A percentile compares a stretch with the other conserved stretches of the same genome.
These are phyloP conservation scores for Ogataea angusta DNA, from an alignment of 805 yeast genomes.

Conservation along the genomic window DNA sequence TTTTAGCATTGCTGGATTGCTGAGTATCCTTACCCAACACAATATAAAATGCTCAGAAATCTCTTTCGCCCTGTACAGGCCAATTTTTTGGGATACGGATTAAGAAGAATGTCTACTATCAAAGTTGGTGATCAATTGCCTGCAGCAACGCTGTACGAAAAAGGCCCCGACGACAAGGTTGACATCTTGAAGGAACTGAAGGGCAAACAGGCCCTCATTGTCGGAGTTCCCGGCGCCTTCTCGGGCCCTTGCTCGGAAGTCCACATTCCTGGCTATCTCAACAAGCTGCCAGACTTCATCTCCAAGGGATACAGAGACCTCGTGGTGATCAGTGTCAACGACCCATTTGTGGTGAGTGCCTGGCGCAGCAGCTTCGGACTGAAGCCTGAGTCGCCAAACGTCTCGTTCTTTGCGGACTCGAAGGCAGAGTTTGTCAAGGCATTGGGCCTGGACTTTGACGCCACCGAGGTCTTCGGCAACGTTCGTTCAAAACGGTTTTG, in stretches of 20 bases:
- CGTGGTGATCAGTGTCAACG: constrained; percentile 77
- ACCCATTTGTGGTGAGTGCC: constrained; percentile 78
- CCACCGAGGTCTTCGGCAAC: constrained; percentile 72
- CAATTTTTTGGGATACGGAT: not conserved
- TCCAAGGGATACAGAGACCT: constrained; percentile 64
- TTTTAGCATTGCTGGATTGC: constrained; percentile 6
- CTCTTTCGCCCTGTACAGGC: not conserved
- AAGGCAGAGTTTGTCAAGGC: constrained; percentile 64
- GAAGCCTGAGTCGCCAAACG: constrained; percentile 17
- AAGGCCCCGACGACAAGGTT: constrained; percentile 22
- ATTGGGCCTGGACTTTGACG: constrained; percentile 70
- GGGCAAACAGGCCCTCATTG: constrained; percentile 43
- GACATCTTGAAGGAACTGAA: constrained; percentile 22
- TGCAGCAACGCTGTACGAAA: constrained; percentile 21
- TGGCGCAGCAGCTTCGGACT: constrained; percentile 57
- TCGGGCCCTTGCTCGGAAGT: constrained; percentile 74
- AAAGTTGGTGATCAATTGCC: constrained; percentile 25
- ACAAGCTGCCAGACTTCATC: constrained; percentile 47
- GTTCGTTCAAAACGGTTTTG: constrained; percentile 74
- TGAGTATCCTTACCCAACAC: not conserved
- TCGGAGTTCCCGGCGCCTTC: constrained; percentile 73
- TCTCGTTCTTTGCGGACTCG: constrained; percentile 71
- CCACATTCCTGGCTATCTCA: constrained; percentile 73
- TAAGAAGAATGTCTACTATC: constrained; percentile 15
- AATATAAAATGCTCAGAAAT: constrained; percentile 3